Base-by-base conservation (phyloP, 495 filamentous ascomycete genomes). In the Entonaema liquescens region DNA sequence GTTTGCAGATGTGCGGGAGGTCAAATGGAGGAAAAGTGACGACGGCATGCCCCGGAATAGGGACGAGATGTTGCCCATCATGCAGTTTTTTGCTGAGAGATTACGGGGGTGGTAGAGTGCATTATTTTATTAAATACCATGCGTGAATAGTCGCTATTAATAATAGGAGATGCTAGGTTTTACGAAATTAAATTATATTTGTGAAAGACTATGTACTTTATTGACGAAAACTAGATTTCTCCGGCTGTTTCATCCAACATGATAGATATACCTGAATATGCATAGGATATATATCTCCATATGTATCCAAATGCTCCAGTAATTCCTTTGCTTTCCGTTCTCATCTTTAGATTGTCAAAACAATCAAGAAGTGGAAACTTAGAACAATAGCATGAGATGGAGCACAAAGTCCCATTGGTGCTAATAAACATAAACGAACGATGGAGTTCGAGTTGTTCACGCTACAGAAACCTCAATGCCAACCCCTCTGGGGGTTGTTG, bases 21-120 rank as follows among this genome's bases (percentile, higher is more conserved):
- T 89, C 59, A 86, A 87, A 74, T 99, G 95, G 91, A 78, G 71
- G 65, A 87, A 89, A 77, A 74, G 73, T 12, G 92, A 90, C 9
- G 95, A 98, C 82, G 86, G 86, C 8, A 97, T 98, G 95, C 92
- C 94, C 23, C 79, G 81, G 65, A 93, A 83, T 77, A 82, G 90
- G 58, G 93, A 97, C 21, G 95, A 99, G 85, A 93, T 95, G 88
- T 67, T 92, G 67, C 95, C 95, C 2, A 87, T 98, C 53, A 98
- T 99, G 95, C 85, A 89, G 74, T 99, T 98, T 79, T 92, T 98
- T 76, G 92, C 91, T 0, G 84, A 92, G 60, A 84, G 92, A 71
- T 78, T 99, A 76, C 70, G 82, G 83, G 77, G 94, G 87, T 81
- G 83, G 84, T 72, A 65, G 25, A 19, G 23, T 31, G 38, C 11